Percentiles rank a stretch among this genome's conserved stretches.
Conservation (phyloP, 1,284 basidiomycete species). For the Fomes fomentarius region DNA sequence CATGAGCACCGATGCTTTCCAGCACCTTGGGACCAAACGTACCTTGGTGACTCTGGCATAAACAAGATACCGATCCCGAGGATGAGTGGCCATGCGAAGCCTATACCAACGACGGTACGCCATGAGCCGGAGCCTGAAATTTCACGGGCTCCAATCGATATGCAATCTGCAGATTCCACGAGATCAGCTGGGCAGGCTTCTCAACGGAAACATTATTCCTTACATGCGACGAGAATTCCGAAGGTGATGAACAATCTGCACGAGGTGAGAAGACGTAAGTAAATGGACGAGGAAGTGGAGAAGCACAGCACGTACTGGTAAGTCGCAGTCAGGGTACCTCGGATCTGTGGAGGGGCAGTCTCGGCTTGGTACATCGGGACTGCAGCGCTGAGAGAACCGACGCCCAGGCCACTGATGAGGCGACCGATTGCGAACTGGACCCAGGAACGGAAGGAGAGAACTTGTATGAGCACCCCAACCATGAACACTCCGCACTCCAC, state of each 20-base stretch:
- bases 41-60: slow-evolving; percentile 78
- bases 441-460: slow-evolving; percentile 54
- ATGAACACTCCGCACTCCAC: slow-evolving; percentile 68
- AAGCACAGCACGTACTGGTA: slow-evolving; percentile 29
- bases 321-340: slow-evolving; percentile 64
- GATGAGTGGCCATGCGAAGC: slow-evolving; percentile 71
- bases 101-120: slow-evolving; percentile 72
- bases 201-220: slow-evolving; percentile 27
- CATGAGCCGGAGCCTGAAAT: slow-evolving; percentile 57
- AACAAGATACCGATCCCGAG: slow-evolving; percentile 71
- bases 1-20: neutral
- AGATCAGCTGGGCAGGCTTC: slow-evolving; percentile 6
- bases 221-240: slow-evolving; percentile 77
- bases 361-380: slow-evolving; percentile 84
- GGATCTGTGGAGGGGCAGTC: slow-evolving; percentile 76
- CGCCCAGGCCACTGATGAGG: slow-evolving; percentile 66
- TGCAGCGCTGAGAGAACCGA: slow-evolving; percentile 75
- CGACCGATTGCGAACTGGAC: slow-evolving; percentile 72
- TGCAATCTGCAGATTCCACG: slow-evolving; percentile 46
- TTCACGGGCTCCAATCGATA: slow-evolving; percentile 58
- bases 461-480: slow-evolving; percentile 72
- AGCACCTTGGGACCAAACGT: slow-evolving; percentile 1
- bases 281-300: slow-evolving; percentile 29
- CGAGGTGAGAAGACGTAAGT: no score
- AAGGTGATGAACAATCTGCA: slow-evolving; percentile 80